A percentile compares a stretch with the other conserved stretches of the same genome.
Conservation (phyloP, 306 rosid species). For the Prunus salicina region DNA sequence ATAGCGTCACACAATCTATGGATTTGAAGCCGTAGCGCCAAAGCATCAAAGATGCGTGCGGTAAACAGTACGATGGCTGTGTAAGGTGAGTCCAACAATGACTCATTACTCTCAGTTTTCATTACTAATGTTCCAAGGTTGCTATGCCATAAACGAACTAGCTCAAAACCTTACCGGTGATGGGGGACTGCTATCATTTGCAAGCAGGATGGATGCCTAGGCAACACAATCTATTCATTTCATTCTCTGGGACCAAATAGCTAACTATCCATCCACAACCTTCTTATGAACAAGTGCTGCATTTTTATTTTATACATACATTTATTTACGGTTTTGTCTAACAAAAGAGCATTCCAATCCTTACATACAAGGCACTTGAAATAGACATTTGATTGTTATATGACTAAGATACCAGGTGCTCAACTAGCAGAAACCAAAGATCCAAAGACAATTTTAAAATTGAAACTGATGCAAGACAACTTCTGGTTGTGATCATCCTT, state of each 20-base stretch:
- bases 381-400: background rate
- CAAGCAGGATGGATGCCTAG: background rate
- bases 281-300: background rate
- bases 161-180: background rate
- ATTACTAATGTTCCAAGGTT: background rate
- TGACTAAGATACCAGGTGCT: constrained; percentile 13
- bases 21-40: too few species aligned
- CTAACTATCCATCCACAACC: background rate
- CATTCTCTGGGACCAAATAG: too few species aligned
- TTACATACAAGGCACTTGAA: background rate
- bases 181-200: background rate
- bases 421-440: constrained; percentile 32
- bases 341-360: background rate
- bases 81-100: background rate
- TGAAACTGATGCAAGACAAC: constrained; percentile 68
- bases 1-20: too few species aligned
- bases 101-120: background rate
- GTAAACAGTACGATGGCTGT: background rate
- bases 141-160: background rate
- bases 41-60: background rate
- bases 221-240: background rate
- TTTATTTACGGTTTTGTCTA: background rate
- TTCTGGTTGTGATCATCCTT: constrained; percentile 23
- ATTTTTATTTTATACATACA: background rate
- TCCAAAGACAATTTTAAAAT: constrained; percentile 50